Base-by-base conservation (phyloP, 2,329 filamentous ascomycete genomes). In the Elsinoe batatas region DNA sequence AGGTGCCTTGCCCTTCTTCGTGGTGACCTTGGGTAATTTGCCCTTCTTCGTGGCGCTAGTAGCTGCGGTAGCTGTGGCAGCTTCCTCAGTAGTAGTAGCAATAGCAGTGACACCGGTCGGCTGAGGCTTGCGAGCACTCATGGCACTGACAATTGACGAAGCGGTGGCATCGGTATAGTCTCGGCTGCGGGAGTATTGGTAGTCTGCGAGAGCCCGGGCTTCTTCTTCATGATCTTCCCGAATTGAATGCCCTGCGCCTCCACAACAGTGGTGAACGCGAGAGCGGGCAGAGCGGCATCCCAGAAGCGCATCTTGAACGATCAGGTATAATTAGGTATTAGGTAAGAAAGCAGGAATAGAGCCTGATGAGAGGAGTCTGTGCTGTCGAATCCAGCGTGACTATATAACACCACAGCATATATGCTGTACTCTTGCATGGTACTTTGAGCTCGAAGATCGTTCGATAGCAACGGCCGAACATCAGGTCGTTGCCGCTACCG, bases 171-270 rank as follows among this genome's bases (percentile, higher is more conserved):
- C 36, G 15, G 49, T 53, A 26, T 35, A 35, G 35, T 53, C 15
- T 18, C 20, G 2, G 49, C 7, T 1, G 33, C 10, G 1, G 32
- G 32, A 20, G 13, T 46, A 13, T 55, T 55, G 38, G 2, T 44
- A 8, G 53, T 18, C 12, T 33, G 26, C 4, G 22, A 12, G 2
- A 55, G 40, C 8, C 17, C 38, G 3, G 53, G 53, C 42, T 55
- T 55, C 42, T 55, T 55, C 53, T 47, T 55, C 11, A 46, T 30
- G 17, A 55, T 40, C 40, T 55, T 22, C 15, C 30, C 53, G 32
- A 55, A 55, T 15, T 55, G 20, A 15, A 55, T 47, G 30, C 53
- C 53, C 30, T 55, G 53, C 32, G 53, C 53, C n/a, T 55, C 53
- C 32, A 44, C 53, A n/a, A 37, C 17, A 20, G 26, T 44, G 38